Evolutionary conservation across 192 early-diverging fungal species (phyloP).

Genomic region (Podila horticola): DNA sequence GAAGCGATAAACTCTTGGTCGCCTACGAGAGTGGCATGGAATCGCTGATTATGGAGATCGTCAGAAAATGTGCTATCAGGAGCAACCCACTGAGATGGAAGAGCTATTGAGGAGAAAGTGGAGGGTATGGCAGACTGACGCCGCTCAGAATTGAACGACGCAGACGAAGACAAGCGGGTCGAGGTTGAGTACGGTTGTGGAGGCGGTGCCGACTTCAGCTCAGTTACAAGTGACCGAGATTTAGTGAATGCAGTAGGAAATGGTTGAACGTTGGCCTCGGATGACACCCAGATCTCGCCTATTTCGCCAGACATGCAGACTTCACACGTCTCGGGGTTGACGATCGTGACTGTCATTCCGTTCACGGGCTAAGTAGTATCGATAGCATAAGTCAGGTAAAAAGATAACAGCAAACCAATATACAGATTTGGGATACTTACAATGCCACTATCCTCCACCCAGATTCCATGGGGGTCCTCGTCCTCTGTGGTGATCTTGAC

Average conservation of each 20-base stretch:
- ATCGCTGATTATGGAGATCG: no score
- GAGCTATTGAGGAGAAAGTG: no score
- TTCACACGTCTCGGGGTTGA: slow-evolving; percentile 75
- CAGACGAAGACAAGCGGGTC: no score
- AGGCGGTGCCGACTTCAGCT: no score
- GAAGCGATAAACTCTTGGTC: neutral
- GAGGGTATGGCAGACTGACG: no score
- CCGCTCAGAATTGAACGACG: no score
- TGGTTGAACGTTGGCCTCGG: slow-evolving; percentile 60
- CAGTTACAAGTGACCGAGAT: no score
- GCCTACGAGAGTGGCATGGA: no score
- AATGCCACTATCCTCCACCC: slow-evolving; percentile 75
- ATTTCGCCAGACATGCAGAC: slow-evolving; percentile 71
- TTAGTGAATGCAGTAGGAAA: slow-evolving; percentile 32
- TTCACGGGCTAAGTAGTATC: slow-evolving; percentile 16
- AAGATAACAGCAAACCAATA: neutral
- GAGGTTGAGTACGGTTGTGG: no score
- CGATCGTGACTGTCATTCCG: slow-evolving; percentile 81
- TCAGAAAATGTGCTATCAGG: no score
- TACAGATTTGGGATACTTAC: slow-evolving; percentile 36
- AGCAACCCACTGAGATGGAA: no score
- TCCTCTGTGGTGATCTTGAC: slow-evolving; percentile 60
- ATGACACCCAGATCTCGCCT: slow-evolving; percentile 89
- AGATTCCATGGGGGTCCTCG: slow-evolving; percentile 57
- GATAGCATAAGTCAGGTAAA: neutral